These are phyloP conservation scores for Melocanna baccifera DNA, from an alignment of 176 grass and related monocot species.

Conservation along the genomic window DNA sequence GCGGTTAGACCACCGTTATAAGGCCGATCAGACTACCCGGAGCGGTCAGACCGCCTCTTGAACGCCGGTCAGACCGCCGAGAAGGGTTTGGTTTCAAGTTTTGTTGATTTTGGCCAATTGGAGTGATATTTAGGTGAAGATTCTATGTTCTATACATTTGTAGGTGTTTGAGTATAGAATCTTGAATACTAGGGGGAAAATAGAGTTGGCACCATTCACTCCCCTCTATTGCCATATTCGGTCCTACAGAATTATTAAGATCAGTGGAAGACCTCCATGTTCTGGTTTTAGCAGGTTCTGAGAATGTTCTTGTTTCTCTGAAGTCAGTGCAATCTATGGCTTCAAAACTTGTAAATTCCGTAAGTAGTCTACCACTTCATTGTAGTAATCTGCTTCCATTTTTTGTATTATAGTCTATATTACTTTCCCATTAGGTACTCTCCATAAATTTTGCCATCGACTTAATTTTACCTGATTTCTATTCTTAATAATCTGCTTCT, in stretches of 20 bases:
- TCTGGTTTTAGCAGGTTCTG: constrained; percentile 79
- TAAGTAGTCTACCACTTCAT: constrained; percentile 35
- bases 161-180: no score
- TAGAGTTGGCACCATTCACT: no score
- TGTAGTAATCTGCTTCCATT: background rate
- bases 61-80: no score
- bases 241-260: constrained; percentile 63
- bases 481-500: background rate
- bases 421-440: background rate
- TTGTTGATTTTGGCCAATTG: no score
- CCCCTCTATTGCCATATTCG: no score
- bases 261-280: constrained; percentile 80
- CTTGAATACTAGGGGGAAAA: no score
- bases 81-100: no score
- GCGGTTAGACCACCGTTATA: no score
- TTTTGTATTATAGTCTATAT: background rate
- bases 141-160: no score
- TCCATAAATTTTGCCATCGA: background rate
- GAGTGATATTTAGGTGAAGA: no score
- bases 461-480: background rate
- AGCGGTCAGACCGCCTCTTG: no score
- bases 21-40: no score
- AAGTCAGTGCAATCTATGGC: constrained; percentile 87
- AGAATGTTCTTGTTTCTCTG: constrained; percentile 81
- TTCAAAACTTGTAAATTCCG: constrained; percentile 83